Base-by-base conservation (phyloP, 345 rosid species). In the Euphorbia peplus region DNA sequence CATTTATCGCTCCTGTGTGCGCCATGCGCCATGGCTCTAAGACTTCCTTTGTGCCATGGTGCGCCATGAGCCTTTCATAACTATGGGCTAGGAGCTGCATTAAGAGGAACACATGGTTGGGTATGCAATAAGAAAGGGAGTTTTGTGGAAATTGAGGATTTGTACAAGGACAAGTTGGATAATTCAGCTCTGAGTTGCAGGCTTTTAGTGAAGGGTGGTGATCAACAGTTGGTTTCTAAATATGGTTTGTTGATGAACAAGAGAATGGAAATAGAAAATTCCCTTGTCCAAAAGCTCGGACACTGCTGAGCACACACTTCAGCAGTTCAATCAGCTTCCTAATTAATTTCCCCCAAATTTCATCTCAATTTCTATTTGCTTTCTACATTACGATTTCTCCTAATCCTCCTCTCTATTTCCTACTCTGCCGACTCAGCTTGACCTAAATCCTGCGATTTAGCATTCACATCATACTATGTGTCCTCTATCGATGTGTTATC, bases 11-110 rank as follows among this genome's bases (percentile, higher is more conserved):
- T n/a, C n/a, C n/a, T n/a, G n/a, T n/a, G n/a, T n/a, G n/a, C n/a
- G n/a, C n/a, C n/a, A n/a, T n/a, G n/a, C n/a, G n/a, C n/a, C n/a
- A n/a, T n/a, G n/a, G n/a, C n/a, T n/a, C n/a, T n/a, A n/a, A n/a
- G n/a, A n/a, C n/a, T n/a, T n/a, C n/a, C n/a, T n/a, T n/a, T n/a
- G n/a, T n/a, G n/a, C n/a, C n/a, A n/a, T n/a, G n/a, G n/a, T n/a
- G n/a, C n/a, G n/a, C n/a, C n/a, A n/a, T n/a, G n/a, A n/a, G n/a
- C n/a, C n/a, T n/a, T n/a, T n/a, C n/a, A n/a, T n/a, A n/a, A n/a
- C n/a, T n/a, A n/a, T n/a, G n/a, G n/a, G n/a, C n/a, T 90, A n/a
- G 95, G 96, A 80, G 97, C 91, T 62, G 96, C 97, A 35, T 71
- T 91, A 67, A 90, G 95, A 68, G 97, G 95, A 35, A 93, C 93